These are phyloP conservation scores for Boletus edulis DNA, from an alignment of 768 basidiomycete species.

Conservation along the genomic window DNA sequence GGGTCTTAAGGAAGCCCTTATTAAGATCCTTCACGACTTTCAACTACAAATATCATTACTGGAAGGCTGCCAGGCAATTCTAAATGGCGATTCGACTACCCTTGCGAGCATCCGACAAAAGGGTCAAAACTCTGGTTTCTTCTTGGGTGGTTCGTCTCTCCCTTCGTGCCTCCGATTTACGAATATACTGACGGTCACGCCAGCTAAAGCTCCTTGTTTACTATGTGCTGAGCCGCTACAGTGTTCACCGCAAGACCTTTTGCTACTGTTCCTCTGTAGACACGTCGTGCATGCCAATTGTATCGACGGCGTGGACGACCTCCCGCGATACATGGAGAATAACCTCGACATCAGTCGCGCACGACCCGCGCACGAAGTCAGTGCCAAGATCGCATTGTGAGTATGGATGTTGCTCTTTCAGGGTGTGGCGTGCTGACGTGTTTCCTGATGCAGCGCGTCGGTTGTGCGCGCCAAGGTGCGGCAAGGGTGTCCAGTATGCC, in stretches of 20 bases:
- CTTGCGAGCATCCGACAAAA: conserved; percentile 66
- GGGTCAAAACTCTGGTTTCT: conserved; percentile 79
- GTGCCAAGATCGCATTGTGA: conserved; percentile 79
- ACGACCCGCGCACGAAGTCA: conserved; percentile 43
- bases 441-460: conserved; percentile 51
- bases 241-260: conserved; percentile 55
- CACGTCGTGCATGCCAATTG: conserved; percentile 85
- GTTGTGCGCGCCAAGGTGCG: conserved; percentile 61
- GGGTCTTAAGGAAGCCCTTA: conserved; percentile 87
- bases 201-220: conserved; percentile 65
- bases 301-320: conserved; percentile 59
- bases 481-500: conserved; percentile 79
- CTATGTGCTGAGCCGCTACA: conserved; percentile 63
- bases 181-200: neutral
- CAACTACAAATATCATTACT: conserved; percentile 91
- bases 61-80: conserved; percentile 87
- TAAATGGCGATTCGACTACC: conserved; percentile 78
- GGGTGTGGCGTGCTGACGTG: neutral
- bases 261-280: conserved; percentile 80
- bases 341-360: conserved; percentile 41
- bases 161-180: too few relatives aligned
- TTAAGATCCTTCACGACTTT: conserved; percentile 97
- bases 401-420: conserved; percentile 16
- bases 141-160: conserved; percentile 59
- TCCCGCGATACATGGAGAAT: conserved; percentile 62